Percentiles rank a stretch among this genome's conserved stretches.
Evolutionary conservation across 139 green algal species (phyloP).

Genomic region (Desmodesmus armatus): DNA sequence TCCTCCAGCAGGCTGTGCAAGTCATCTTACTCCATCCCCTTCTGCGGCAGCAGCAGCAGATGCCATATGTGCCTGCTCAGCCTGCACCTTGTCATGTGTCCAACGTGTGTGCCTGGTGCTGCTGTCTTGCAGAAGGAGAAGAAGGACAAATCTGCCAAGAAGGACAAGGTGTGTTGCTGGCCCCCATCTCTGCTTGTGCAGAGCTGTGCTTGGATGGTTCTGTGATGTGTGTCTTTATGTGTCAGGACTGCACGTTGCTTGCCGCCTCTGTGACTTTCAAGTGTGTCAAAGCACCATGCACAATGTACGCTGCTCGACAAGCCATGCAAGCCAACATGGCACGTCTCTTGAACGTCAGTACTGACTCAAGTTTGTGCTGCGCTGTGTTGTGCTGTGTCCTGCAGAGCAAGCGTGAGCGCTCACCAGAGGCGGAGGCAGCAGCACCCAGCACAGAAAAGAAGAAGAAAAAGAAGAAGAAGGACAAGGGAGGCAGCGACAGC

Average conservation of each 20-base stretch:
- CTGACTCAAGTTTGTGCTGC: background rate
- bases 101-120: background rate
- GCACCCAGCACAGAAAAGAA: slow-evolving; percentile 47
- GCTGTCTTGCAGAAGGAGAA: too few species aligned
- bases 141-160: too few species aligned
- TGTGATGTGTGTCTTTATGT: too few species aligned
- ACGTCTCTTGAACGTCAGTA: background rate
- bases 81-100: background rate
- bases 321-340: too few species aligned
- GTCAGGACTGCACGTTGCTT: background rate
- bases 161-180: too few species aligned
- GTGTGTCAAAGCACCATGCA: background rate
- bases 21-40: too few species aligned
- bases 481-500: slow-evolving; percentile 39
- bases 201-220: too few species aligned
- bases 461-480: slow-evolving; percentile 52
- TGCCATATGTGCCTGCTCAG: too few species aligned
- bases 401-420: slow-evolving; percentile 44
- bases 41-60: too few species aligned
- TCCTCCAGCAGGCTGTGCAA: too few species aligned
- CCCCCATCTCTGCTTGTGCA: too few species aligned
- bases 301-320: too few species aligned
- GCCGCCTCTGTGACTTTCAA: background rate
- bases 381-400: background rate
- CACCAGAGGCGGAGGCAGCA: slow-evolving; percentile 1